Base-by-base conservation (phyloP, 1,284 basidiomycete genomes). In the Ceratobasidium sp. region DNA sequence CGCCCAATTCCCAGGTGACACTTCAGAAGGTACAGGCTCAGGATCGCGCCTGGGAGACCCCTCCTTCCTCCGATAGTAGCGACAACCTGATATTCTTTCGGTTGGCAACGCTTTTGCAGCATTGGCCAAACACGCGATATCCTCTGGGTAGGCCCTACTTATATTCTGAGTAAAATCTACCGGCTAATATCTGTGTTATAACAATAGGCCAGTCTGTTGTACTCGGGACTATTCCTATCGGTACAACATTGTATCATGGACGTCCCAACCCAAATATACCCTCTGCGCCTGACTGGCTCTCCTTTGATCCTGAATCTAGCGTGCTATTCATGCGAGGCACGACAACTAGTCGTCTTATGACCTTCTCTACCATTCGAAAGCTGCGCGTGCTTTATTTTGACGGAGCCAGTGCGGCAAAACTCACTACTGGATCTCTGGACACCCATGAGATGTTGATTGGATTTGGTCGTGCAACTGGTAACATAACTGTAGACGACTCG, bases 101-200 rank as follows among this genome's bases (percentile, higher is more conserved):
- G 0, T 80, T 84, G 4, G 80, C 77, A 72, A 82, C 83, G 1
- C 76, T 85, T 14, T 77, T 87, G 5, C 84, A 87, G 72, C 84
- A 83, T 54, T 87, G 85, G 86, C 84, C 85, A 1, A 86, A 87
- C 72, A 85, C 84, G 0, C 80, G 82, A 8, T 84, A 83, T 76
- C 81, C 83, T 49, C 86, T 86, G 76, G 84, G 85, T 74, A 49
- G 4, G 46, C 16, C 4, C 5, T 23, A 3, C 35, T 38, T 38
- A 38, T 38, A 38, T 38, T 11, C 11, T 11, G 35, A 38, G 35
- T 49, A n/a, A n/a, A n/a, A n/a, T 18, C 16, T 49, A 49, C 46
- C 46, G 16, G 46, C 46, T 14, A 23, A 23, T 49, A 14, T 14
- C 46, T 49, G 4, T 49, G 16, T 49, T 18, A n/a, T 18, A 18